Base-by-base conservation (phyloP, 208 protist genomes). In the Naegleria lovaniensis region DNA sequence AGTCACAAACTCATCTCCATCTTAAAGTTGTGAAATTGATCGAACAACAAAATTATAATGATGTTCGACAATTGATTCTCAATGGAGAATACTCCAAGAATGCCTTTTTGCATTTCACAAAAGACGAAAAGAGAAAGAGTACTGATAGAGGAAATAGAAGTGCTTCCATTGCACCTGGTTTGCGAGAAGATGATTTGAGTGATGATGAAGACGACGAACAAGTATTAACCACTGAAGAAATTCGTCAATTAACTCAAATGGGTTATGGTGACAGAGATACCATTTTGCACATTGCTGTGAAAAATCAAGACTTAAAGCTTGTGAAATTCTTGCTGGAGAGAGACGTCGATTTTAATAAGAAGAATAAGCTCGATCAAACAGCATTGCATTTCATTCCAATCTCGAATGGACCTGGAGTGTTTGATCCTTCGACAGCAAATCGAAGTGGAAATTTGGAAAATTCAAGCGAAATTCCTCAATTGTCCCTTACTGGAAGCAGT, bases 241-340 rank as follows among this genome's bases (percentile, higher is more conserved):
- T 67, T 67, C 11, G 55, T 29, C 55, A 67, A 67, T 67, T 67
- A 13, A 67, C 55, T 29, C 55, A 67, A 84, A 84, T 41, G 41
- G 83, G 83, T 33, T 87, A 87, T 87, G 4, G 4, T n/a, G 22
- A 51, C 41, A 2, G 38, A 48, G 83, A 87, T 15, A 48, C 83
- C 15, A n/a, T 87, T 16, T 87, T 87, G 15, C 83, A 87, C n/a
- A 51, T 51, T 87, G 33, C 83, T 52, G 83, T 87, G 29, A 87
- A 87, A n/a, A 87, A 51, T 51, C 16, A 51, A 16, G 39, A 51
- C 29, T 40, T 51, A n/a, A 87, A 51, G 29, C 11, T 87, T 9
- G 29, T n/a, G 38, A 87, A 87, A n/a, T 51, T 33, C 15, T 38
- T 87, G 16, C n/a, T 87, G 9, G 83, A 87, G 29, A 87, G 29